Conservation (phyloP, 129 eudicot genomes). For the Chrysanthemum makinoi region DNA sequence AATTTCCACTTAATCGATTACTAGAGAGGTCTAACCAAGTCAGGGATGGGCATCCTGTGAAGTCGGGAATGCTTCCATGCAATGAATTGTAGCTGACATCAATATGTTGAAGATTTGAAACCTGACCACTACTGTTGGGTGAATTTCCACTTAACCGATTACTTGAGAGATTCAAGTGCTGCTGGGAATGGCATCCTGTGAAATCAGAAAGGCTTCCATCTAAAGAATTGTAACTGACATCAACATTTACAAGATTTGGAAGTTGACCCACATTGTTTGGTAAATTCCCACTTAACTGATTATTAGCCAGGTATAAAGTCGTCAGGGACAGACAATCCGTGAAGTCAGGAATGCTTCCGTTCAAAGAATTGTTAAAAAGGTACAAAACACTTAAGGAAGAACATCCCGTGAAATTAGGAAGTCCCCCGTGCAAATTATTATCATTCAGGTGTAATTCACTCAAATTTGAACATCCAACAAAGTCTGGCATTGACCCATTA, state of each 20-base stretch:
- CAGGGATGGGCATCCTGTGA: neutral
- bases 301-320: neutral
- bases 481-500: conserved; percentile 27
- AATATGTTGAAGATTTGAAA: conserved; percentile 11
- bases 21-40: neutral
- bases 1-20: neutral
- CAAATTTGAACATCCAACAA: conserved; percentile 7
- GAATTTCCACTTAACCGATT: conserved; percentile 19
- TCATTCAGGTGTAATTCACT: neutral
- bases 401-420: neutral
- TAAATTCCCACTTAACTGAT: conserved; percentile 16
- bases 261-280: neutral
- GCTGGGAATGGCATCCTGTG: conserved; percentile 4
- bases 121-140: neutral
- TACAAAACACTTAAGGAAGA: neutral
- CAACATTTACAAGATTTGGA: conserved; percentile 11
- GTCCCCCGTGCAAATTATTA: neutral
- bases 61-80: neutral
- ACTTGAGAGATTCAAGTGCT: neutral
- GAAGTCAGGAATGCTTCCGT: neutral
- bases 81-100: conserved; percentile 12
- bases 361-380: neutral
- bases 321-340: neutral
- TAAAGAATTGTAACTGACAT: conserved; percentile 8
- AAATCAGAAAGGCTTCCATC: neutral